Conservation (phyloP, 768 basidiomycete species). For the Postia placenta region DNA sequence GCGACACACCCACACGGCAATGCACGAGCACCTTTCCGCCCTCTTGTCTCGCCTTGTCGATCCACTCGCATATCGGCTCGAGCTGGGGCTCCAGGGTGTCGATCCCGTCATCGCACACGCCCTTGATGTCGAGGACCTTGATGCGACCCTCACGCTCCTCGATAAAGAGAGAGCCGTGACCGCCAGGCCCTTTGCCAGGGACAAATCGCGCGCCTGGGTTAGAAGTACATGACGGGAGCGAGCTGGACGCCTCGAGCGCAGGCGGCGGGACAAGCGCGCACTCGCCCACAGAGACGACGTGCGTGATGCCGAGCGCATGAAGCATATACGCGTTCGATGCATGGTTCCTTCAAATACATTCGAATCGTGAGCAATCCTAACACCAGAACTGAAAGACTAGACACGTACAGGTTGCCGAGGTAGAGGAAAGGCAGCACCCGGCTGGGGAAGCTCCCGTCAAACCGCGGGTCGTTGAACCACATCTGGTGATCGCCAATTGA, state of each 20-base stretch:
- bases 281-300: slow-evolving; percentile 96
- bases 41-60: slow-evolving; percentile 72
- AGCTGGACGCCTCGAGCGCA: slow-evolving; percentile 26
- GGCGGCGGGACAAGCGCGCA: slow-evolving; percentile 83
- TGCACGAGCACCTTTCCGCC: slow-evolving; percentile 94
- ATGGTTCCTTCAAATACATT: slow-evolving; percentile 60
- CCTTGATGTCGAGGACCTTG: slow-evolving; percentile 87
- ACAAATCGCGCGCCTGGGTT: slow-evolving; percentile 29
- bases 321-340: slow-evolving; percentile 95
- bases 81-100: slow-evolving; percentile 89
- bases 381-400: slow-evolving; percentile 9
- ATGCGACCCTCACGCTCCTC: slow-evolving; percentile 88
- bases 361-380: slow-evolving; percentile 4
- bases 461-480: slow-evolving; percentile 93
- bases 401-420: slow-evolving; percentile 85
- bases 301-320: slow-evolving; percentile 90
- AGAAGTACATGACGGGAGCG: slow-evolving; percentile 6
- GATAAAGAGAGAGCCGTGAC: slow-evolving; percentile 74
- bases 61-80: slow-evolving; percentile 87
- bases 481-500: slow-evolving; percentile 55
- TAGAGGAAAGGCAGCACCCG: slow-evolving; percentile 90
- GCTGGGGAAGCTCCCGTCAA: slow-evolving; percentile 95
- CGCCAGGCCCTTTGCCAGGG: slow-evolving; percentile 39
- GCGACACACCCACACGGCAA: slow-evolving; percentile 97
- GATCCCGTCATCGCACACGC: slow-evolving; percentile 94